These are phyloP conservation scores for Dendrostoma leiphaemia DNA, from an alignment of 2,329 filamentous ascomycete species.

Conservation along the genomic window DNA sequence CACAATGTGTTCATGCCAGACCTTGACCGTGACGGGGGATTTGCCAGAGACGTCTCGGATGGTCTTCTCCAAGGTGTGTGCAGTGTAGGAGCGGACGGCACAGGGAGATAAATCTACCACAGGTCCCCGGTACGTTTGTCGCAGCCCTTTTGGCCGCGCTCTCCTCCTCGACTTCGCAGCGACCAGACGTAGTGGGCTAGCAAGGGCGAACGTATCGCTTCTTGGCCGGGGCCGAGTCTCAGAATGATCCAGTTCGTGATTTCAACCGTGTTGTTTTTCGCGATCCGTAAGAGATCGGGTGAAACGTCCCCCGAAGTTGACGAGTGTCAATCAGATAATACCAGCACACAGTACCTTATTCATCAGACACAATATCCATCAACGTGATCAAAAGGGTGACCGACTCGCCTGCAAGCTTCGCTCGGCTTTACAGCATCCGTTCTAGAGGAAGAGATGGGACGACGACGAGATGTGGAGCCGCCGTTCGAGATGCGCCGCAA, in stretches of 20 bases:
- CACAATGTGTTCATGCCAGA: not conserved
- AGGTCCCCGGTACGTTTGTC: not conserved
- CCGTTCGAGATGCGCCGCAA: too few species aligned
- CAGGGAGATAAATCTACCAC: too few species aligned
- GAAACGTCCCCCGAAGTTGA: slow-evolving; percentile 4
- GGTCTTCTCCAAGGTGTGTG: too few species aligned
- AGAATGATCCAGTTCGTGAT: not conserved
- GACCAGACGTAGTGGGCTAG: too few species aligned
- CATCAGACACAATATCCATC: too few species aligned
- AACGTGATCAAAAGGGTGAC: too few species aligned
- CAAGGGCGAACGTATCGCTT: not conserved
- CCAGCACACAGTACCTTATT: not conserved
- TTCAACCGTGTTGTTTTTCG: slow-evolving; percentile 3
- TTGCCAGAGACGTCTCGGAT: too few species aligned
- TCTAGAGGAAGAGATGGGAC: not conserved
- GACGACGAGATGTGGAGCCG: too few species aligned
- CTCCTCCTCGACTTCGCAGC: not conserved
- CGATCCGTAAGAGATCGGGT: slow-evolving; percentile 1
- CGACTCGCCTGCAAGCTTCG: slow-evolving; percentile 1
- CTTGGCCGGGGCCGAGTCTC: not conserved
- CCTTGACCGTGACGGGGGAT: not conserved
- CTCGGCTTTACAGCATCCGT: not conserved
- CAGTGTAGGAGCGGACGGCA: too few species aligned
- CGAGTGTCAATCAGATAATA: not conserved
- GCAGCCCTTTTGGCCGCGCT: not conserved